These are phyloP conservation scores for Clonostachys rhizophaga DNA, from an alignment of 2,329 filamentous ascomycete species.

Conservation along the genomic window DNA sequence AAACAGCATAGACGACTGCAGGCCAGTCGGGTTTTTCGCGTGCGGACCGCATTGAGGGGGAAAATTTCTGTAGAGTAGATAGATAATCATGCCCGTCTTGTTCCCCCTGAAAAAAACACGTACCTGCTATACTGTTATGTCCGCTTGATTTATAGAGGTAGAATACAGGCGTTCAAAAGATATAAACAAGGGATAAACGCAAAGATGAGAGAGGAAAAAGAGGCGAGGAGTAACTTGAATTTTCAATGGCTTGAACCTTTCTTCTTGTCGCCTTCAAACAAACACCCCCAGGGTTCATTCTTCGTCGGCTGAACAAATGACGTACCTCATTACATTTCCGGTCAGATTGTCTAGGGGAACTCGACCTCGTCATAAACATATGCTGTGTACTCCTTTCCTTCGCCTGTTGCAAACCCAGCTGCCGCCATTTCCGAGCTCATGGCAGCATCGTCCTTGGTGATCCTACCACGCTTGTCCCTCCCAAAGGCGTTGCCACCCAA, in stretches of 20 bases:
- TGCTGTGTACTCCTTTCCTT: constrained; percentile 82
- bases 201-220: too few relatives aligned
- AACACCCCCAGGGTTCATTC: background rate
- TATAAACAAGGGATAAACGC: too few relatives aligned
- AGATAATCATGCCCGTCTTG: too few relatives aligned
- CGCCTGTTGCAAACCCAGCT: constrained; percentile 61
- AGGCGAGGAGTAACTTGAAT: too few relatives aligned
- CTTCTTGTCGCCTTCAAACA: background rate
- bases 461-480: constrained; percentile 86
- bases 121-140: too few relatives aligned
- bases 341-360: constrained; percentile 41
- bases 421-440: constrained; percentile 80
- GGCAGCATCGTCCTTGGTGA: constrained; percentile 82
- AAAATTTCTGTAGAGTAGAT: too few relatives aligned
- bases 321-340: background rate
- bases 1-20: constrained; percentile 12
- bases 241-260: background rate
- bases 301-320: background rate
- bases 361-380: constrained; percentile 98
- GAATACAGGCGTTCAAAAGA: constrained; percentile 17
- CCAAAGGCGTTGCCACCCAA: constrained; percentile 92
- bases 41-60: too few relatives aligned
- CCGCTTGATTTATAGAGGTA: constrained; percentile 12
- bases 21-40: background rate
- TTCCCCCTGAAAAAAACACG: too few relatives aligned